Evolutionary conservation across 306 rosid species (phyloP).

Genomic region (Quercus dentata): DNA sequence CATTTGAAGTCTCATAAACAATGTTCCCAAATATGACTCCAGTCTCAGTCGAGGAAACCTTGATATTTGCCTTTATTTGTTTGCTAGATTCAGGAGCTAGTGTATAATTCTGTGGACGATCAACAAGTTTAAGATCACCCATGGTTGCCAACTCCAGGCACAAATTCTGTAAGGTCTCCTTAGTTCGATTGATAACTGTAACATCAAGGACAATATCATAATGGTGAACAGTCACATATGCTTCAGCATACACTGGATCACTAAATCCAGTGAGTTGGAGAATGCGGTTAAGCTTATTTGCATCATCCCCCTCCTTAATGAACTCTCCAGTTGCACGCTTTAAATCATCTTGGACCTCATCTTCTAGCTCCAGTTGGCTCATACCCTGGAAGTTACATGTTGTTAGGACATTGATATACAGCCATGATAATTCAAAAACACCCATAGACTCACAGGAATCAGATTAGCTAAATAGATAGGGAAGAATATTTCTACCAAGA

Average conservation of each 20-base stretch:
- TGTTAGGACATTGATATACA: background rate
- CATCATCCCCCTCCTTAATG: conserved; percentile 80
- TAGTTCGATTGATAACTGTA: conserved; percentile 92
- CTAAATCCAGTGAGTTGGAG: conserved; percentile 99
- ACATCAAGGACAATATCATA: conserved; percentile 98
- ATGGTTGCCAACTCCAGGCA: conserved; percentile 98
- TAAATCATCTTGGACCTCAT: conserved; percentile 96
- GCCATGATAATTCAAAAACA: background rate
- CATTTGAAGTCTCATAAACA: conserved; percentile 90
- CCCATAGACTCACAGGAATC: background rate
- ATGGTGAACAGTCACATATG: conserved; percentile 95
- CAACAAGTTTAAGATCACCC: conserved; percentile 99
- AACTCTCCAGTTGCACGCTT: conserved; percentile 99
- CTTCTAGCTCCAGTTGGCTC: conserved; percentile 99
- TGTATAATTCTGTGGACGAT: conserved; percentile 96
- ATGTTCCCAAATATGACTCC: conserved; percentile 97
- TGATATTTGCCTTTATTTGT: conserved; percentile 94
- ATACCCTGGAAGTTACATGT: conserved; percentile 63
- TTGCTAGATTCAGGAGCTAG: conserved; percentile 95
- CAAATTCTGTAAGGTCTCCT: conserved; percentile 94
- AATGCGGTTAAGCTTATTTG: conserved; percentile 90
- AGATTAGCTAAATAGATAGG: background rate
- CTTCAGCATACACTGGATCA: conserved; percentile 99
- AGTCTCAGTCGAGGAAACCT: conserved; percentile 98
- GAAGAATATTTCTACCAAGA: background rate